Base-by-base conservation (phyloP, 208 protist genomes). In the Acanthamoeba royreba region DNA sequence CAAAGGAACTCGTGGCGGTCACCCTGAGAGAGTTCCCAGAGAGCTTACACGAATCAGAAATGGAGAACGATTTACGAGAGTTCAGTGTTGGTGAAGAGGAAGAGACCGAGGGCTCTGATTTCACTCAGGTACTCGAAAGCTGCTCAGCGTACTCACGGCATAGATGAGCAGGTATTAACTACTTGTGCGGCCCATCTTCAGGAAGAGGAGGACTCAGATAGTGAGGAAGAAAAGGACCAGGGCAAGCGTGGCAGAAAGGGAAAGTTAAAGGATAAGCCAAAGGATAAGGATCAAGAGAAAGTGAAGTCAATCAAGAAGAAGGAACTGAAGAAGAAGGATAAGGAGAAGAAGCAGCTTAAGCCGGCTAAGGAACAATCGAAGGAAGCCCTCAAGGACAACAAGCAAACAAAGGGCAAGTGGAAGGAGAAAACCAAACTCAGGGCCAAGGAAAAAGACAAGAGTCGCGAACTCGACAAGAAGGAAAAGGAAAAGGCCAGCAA, bases 371-470 rank as follows among this genome's bases (percentile, higher is more conserved):
- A 90, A 49, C 43, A 90, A 15, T 38, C 43, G 52, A 90, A 55
- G 22, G 83, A 55, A 31, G n/a, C 35, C 35, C 4, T 77, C 38
- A 63, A 92, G 42, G 49, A 43, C 52, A 40, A 22, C 0, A 74
- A 88, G 79, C n/a, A n/a, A 22, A 19, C 42, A 28, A 61, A 63
- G 79, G 55, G 79, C 79, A 88, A 88, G 49, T 52, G 79, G 49
- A 88, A 88, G 79, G 79, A 88, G 43, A 61, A 61, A 61, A 61
- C 86, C 86, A 92, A 92, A 31, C 31, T n/a, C 25, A 63, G 15
- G 4, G n/a, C 28, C 83, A 66, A 90, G 45, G 85, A 69, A 8
- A 66, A 69, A 40, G 86, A 92, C 35, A 72, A 92, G 53, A 47
- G 40, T 33, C 46, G 74, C 40, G 79, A 63, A 22, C 42, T 83